Base-by-base conservation (phyloP, 2,329 filamentous ascomycete genomes). In the Aureobasidium zeae region DNA sequence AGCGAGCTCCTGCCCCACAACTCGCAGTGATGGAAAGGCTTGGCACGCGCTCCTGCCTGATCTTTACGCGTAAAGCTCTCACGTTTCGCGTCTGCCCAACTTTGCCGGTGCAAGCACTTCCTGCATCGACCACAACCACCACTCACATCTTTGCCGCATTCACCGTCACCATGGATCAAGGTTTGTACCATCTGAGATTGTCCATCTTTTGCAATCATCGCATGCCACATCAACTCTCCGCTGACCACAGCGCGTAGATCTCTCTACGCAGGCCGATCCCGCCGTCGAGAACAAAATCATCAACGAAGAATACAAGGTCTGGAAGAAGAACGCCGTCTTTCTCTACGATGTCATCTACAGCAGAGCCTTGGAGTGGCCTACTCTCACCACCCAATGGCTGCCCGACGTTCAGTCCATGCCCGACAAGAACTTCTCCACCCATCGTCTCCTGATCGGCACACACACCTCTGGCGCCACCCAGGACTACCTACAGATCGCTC, bases 291-390 rank as follows among this genome's bases (percentile, higher is more conserved):
- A 93, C 65, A 87, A 93, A 66, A 73, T 94, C 49, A 87, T 96
- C 66, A 96, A 96, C 55, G 91, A 98, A 71, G 91, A 98, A 64
- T 98, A 98, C 76, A 98, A 98, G 65, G 95, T 89, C 53, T 98
- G 91, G 91, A 98, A 98, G 74, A 98, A 98, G 73, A 98, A 98
- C 67, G 86, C 85, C 52, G 88, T 91, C 3, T 96, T 96, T 60
- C 82, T 98, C 55, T 98, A 98, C 64, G 91, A 98, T 63, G 86
- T 95, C 79, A 91, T 98, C 52, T 74, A 96, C 51, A 88, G 87
- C 57, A 94, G 86, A 52, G 93, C 93, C 29, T 72, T 98, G 46
- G 88, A 94, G 60, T 98, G 91, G 91, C 91, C 91, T 11, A 95
- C 91, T 3, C 76, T 98, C 50, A 96, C 91, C 19, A 88, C 88